Base-by-base conservation (phyloP, 768 basidiomycete species). In the Sistotremastrum niveocremeum region DNA sequence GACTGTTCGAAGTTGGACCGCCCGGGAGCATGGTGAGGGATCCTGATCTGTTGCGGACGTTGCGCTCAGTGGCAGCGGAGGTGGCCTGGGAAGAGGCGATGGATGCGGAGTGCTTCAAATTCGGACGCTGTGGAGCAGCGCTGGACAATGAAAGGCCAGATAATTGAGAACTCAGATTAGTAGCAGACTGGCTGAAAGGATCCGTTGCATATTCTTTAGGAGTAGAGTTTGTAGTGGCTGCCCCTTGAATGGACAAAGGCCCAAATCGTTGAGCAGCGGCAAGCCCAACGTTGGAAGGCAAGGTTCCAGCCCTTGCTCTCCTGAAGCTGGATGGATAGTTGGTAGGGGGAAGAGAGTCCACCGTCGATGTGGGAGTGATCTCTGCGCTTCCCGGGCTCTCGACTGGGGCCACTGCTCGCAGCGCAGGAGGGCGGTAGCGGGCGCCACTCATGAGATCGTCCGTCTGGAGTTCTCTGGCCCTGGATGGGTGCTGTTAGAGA, bases 301-400 rank as follows among this genome's bases (percentile, higher is more conserved):
- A 77, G 71, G 93, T 97, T 48, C 91, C 94, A 54, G 93, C 94
- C 79, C 91, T 81, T 59, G 90, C 88, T 71, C 91, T 80, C 68
- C 88, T 79, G 62, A 90, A 94, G 50, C 87, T 85, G 46, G 84
- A 72, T 50, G 86, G 84, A 62, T 77, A 85, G 66, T 78, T 84
- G 61, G 80, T 78, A 52, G 81, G 72, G 55, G 84, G 77, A 58
- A 81, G 57, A 49, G 70, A 62, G 56, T 66, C 66, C 64, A 84
- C 81, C 56, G 67, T 70, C 46, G 74, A 68, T 41, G 77, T 73
- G 55, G 72, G 66, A 58, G 71, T 62, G 57, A 76, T 72, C 57
- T 79, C 66, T 50, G 72, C 63, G 52, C 68, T 63, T 51, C 86
- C 84, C 64, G 81, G 81, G 53, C 82, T 83, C 51, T 76, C 80